Evolutionary conservation across 140 eudicot species (phyloP).

Genomic region (Erigeron philadelphicus): DNA sequence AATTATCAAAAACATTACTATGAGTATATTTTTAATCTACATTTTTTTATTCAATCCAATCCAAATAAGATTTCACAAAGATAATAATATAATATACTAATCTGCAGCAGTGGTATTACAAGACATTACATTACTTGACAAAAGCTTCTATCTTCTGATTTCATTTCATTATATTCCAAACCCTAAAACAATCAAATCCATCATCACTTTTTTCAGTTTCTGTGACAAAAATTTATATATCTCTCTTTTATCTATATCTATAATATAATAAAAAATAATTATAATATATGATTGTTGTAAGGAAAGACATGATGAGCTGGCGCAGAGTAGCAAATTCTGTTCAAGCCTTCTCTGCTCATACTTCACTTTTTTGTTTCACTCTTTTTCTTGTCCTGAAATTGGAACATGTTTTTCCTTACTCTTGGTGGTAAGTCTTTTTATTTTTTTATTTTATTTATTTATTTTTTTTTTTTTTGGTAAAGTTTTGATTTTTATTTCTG

Average conservation of each 20-base stretch:
- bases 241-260: not conserved
- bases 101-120: no score
- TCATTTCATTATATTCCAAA: slow-evolving; percentile 14
- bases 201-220: slow-evolving; percentile 24
- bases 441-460: no score
- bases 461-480: not conserved
- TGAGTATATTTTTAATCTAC: no score
- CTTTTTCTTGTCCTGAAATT: slow-evolving; percentile 60
- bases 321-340: slow-evolving; percentile 62
- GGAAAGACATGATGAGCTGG: slow-evolving; percentile 74
- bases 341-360: slow-evolving; percentile 63
- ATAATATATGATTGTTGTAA: slow-evolving; percentile 25
- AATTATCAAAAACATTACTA: no score
- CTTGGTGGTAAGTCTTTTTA: slow-evolving; percentile 61
- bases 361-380: slow-evolving; percentile 55
- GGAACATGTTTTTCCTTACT: slow-evolving; percentile 42
- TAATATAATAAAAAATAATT: not conserved
- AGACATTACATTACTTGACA: not conserved
- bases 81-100: not conserved
- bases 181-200: slow-evolving; percentile 19
- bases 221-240: not conserved
- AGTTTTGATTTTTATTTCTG: not conserved
- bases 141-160: not conserved
- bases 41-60: not conserved
- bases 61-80: slow-evolving; percentile 12